Conservation (phyloP, 345 rosid genomes). For the Syzygium aqueum region DNA sequence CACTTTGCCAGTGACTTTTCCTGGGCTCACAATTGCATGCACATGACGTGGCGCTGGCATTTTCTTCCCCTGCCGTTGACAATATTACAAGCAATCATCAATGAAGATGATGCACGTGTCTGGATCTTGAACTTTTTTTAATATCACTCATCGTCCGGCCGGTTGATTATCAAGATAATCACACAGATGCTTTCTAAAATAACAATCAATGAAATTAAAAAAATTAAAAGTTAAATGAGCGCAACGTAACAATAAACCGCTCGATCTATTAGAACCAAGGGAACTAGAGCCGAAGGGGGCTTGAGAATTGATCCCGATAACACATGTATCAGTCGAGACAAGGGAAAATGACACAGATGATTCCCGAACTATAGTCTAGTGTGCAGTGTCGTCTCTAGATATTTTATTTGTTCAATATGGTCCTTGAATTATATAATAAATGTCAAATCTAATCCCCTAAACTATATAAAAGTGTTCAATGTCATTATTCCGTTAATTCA, state of each 20-base stretch:
- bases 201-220: background rate
- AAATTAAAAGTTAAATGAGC: background rate
- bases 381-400: too few species aligned
- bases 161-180: background rate
- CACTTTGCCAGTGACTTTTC: background rate
- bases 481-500: background rate
- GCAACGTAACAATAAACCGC: background rate
- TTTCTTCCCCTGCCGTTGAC: background rate
- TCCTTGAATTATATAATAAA: accelerated
- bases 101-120: background rate
- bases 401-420: accelerated
- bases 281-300: background rate
- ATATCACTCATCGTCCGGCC: background rate
- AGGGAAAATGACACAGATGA: background rate
- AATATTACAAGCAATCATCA: background rate
- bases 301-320: accelerated
- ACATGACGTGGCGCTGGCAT: background rate
- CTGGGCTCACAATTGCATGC: background rate
- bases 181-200: background rate
- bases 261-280: background rate
- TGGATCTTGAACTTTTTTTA: background rate
- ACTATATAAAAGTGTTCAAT: background rate
- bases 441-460: accelerated
- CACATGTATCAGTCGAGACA: background rate
- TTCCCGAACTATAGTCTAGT: background rate